Percentiles rank a stretch among this genome's conserved stretches.
Conservation (phyloP, 1,284 basidiomycete species). For the Leccinum subspadiceum region DNA sequence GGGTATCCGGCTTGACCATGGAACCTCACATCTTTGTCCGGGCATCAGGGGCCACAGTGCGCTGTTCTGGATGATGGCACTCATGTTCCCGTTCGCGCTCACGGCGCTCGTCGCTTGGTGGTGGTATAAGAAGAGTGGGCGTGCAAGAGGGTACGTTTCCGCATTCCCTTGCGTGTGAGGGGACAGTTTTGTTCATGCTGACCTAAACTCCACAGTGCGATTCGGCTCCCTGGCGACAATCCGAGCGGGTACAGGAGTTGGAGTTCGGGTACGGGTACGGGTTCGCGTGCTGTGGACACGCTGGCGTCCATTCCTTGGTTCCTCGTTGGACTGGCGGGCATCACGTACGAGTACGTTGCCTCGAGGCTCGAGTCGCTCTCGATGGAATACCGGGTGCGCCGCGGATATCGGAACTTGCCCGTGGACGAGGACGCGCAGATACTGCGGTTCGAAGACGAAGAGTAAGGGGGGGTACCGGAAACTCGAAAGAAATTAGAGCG, state of each 20-base stretch:
- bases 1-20: slow-evolving; percentile 72
- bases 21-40: slow-evolving; percentile 72
- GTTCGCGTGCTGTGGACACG: slow-evolving; percentile 48
- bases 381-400: slow-evolving; percentile 45
- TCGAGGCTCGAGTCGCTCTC: slow-evolving; percentile 45
- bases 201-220: slow-evolving; percentile 48
- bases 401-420: slow-evolving; percentile 80
- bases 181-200: slow-evolving; percentile 9
- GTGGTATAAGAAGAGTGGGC: slow-evolving; percentile 71
- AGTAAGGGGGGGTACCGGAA: slow-evolving; percentile 31
- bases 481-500: neutral
- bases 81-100: slow-evolving; percentile 72
- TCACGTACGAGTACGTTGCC: slow-evolving; percentile 66
- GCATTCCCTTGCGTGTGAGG: neutral
- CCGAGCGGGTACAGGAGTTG: slow-evolving; percentile 33
- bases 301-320: slow-evolving; percentile 87
- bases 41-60: slow-evolving; percentile 68
- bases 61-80: slow-evolving; percentile 71
- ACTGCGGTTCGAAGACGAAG: slow-evolving; percentile 78
- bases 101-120: slow-evolving; percentile 76
- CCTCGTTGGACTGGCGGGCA: slow-evolving; percentile 72
- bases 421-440: slow-evolving; percentile 90
- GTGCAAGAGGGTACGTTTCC: slow-evolving; percentile 63
- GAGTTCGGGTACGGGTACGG: slow-evolving; percentile 40
- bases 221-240: slow-evolving; percentile 64